Evolutionary conservation across 2,329 filamentous ascomycete species (phyloP), one percentile per base, ranked within the genome.

Genomic region (Graphilbum ipis-grandicollis): DNA sequence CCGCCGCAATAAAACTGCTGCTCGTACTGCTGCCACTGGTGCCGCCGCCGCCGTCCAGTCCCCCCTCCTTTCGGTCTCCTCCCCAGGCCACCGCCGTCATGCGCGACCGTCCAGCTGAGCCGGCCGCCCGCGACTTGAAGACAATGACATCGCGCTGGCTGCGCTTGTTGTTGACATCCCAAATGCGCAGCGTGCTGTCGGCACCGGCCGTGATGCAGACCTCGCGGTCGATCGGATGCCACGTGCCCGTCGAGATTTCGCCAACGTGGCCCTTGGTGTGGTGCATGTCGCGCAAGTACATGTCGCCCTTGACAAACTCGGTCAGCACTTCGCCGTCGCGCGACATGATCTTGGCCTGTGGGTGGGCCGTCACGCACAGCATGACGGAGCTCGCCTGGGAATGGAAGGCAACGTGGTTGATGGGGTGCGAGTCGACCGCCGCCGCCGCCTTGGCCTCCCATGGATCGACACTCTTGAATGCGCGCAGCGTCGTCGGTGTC

Each of bases 201-300:
- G 86, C 92, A 8, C 86, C 86, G 29, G 85, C 86, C 2, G 90
- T 98, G 19, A 88, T 77, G 52, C 84, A 92, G 1, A 86, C 48
- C 46, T 93, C 85, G 50, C 69, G 76, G 52, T 94, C 77, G 3
- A 75, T 76, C 1, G 90, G 90, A 56, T 88, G 83, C 90, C 90
- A 98, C 29, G 79, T 79, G 18, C 83, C 88, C 18, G 78, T 80
- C 4, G 84, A 85, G 30, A 94, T 72, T 56, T 94, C 90, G 4
- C 86, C 86, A 36, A 94, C 76, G 56, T 98, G 90, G 2, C 90
- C 90, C 54, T 94, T 96, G 5, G 90, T 98, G 53, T 96, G 86
- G 57, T 94, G 74, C 79, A 96, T 92, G 54, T 98, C 90, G 38
- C 88, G 72, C 46, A 98, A 60, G 50, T 98, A 98, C 86, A 96